Evolutionary conservation across 2,329 filamentous ascomycete genomes (phyloP).

Genomic region (Fusarium denticulatum): DNA sequence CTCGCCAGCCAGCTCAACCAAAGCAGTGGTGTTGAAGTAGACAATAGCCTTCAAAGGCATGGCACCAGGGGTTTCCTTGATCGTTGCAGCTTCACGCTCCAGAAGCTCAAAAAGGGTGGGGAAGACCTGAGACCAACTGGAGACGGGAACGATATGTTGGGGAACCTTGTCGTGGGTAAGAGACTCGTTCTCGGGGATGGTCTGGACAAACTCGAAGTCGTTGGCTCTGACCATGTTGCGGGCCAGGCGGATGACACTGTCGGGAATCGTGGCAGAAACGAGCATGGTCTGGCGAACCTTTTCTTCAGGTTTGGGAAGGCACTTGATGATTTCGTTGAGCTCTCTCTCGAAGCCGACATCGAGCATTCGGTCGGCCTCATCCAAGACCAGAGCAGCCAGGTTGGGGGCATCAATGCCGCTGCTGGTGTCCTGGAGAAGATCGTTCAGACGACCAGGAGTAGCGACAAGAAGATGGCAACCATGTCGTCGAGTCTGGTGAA

Average conservation of each 20-base stretch:
- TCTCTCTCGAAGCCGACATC: slow-evolving; percentile 86
- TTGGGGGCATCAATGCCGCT: slow-evolving; percentile 76
- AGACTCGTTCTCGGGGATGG: slow-evolving; percentile 81
- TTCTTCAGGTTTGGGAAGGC: slow-evolving; percentile 70
- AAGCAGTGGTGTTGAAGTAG: slow-evolving; percentile 84
- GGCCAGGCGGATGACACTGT: slow-evolving; percentile 83
- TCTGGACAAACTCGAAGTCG: slow-evolving; percentile 89
- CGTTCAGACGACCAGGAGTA: slow-evolving; percentile 87
- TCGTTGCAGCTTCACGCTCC: slow-evolving; percentile 64
- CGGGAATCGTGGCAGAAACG: slow-evolving; percentile 93
- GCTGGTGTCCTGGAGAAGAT: slow-evolving; percentile 75
- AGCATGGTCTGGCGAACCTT: slow-evolving; percentile 88
- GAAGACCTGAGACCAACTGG: slow-evolving; percentile 78
- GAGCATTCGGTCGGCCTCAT: slow-evolving; percentile 98
- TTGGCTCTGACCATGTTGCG: slow-evolving; percentile 78
- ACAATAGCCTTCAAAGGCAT: slow-evolving; percentile 94
- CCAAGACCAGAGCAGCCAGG: slow-evolving; percentile 91
- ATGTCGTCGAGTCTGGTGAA: slow-evolving; percentile 73
- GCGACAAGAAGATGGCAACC: slow-evolving; percentile 92
- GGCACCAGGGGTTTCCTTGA: slow-evolving; percentile 50
- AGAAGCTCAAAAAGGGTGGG: slow-evolving; percentile 82
- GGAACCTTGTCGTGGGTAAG: slow-evolving; percentile 88
- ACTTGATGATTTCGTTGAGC: slow-evolving; percentile 67
- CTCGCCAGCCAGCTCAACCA: slow-evolving; percentile 72
- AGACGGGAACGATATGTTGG: slow-evolving; percentile 76